These are phyloP conservation scores for Gonapodya prolifera DNA, from an alignment of 192 early-diverging fungal species.

Conservation along the genomic window DNA sequence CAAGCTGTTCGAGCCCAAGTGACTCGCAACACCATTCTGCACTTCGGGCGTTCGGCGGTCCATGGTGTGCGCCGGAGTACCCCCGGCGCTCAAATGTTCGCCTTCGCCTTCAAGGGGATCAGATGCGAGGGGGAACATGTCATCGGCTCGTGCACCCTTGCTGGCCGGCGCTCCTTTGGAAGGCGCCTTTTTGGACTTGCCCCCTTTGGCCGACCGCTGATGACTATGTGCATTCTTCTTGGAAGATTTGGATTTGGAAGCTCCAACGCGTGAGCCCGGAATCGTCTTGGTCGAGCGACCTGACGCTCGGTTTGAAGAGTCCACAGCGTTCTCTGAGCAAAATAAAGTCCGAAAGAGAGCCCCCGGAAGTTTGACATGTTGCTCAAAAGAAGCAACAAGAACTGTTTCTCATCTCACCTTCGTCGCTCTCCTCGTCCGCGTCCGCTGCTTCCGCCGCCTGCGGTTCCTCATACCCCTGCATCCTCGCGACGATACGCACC, in stretches of 20 bases:
- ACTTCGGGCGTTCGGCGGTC: too few species aligned
- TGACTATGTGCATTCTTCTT: background rate
- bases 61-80: too few species aligned
- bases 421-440: slow-evolving; percentile 40
- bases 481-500: slow-evolving; percentile 24
- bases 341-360: too few species aligned
- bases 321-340: too few species aligned
- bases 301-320: background rate
- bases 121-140: too few species aligned
- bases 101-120: too few species aligned
- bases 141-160: too few species aligned
- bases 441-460: slow-evolving; percentile 31
- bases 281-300: background rate
- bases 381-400: too few species aligned
- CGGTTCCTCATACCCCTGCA: slow-evolving; percentile 20
- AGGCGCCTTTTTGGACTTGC: background rate
- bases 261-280: background rate
- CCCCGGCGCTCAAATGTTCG: too few species aligned
- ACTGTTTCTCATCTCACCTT: slow-evolving; percentile 11
- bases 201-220: background rate
- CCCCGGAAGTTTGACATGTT: too few species aligned
- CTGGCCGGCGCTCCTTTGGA: background rate
- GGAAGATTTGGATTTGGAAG: background rate
- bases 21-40: too few species aligned
- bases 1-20: too few species aligned